These are phyloP conservation scores for Puya raimondii DNA, from an alignment of 176 grass and related monocot genomes.

Conservation along the genomic window DNA sequence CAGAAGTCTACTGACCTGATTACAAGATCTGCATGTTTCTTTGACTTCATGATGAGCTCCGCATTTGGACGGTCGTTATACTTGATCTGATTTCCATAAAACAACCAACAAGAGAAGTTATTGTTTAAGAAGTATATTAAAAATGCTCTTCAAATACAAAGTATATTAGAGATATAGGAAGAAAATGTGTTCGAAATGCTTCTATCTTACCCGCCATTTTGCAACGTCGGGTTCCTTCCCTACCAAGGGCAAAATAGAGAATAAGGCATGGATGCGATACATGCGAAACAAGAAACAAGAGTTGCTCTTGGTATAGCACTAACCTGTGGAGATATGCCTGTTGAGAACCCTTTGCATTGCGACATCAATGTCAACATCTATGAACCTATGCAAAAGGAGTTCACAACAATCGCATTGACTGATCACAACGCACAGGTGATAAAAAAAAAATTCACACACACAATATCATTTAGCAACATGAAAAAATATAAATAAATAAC, in stretches of 20 bases:
- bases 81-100: slow-evolving; percentile 41
- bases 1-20: slow-evolving; percentile 61
- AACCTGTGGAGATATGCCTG: slow-evolving; percentile 83
- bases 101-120: background rate
- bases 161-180: background rate
- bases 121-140: background rate
- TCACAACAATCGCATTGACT: background rate
- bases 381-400: slow-evolving; percentile 42
- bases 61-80: slow-evolving; percentile 90
- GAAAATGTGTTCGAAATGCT: background rate
- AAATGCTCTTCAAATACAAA: slow-evolving; percentile 1
- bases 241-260: slow-evolving; percentile 25
- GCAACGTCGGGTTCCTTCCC: slow-evolving; percentile 87
- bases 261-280: slow-evolving; percentile 2
- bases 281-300: background rate
- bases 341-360: slow-evolving; percentile 81
- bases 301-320: slow-evolving; percentile 1
- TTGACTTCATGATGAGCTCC: slow-evolving; percentile 69
- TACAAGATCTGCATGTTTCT: slow-evolving; percentile 66
- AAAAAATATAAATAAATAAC: background rate
- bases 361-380: slow-evolving; percentile 75
- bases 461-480: background rate
- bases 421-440: background rate
- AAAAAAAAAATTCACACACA: slow-evolving; percentile 1
- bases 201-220: slow-evolving; percentile 67